Percentiles rank a stretch among this genome's conserved stretches.
phyloP scores from a whole-genome alignment of 1,284 basidiomycete species.

The Microbotryum intermedium region DNA sequence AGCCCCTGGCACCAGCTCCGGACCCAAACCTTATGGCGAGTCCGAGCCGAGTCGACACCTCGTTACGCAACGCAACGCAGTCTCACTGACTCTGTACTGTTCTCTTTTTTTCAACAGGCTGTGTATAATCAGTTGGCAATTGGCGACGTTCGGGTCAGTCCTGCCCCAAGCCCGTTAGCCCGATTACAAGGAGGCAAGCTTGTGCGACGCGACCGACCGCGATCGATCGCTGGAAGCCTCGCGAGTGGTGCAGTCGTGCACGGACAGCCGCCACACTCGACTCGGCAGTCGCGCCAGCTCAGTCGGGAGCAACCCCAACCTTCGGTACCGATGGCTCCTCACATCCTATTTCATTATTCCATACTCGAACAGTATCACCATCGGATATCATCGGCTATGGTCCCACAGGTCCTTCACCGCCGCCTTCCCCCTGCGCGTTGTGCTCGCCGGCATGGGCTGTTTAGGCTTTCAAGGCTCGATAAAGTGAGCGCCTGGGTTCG shows the following conservation, averaged over 20 bases:
- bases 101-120: constrained; percentile 37
- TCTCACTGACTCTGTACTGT: neutral
- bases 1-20: constrained; percentile 47
- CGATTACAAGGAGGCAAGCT: no score
- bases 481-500: constrained; percentile 40
- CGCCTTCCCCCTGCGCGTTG: constrained; percentile 48
- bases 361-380: constrained; percentile 49
- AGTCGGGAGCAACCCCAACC: neutral
- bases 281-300: neutral
- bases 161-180: no score
- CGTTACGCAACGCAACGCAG: neutral
- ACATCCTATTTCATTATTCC: neutral
- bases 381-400: constrained; percentile 68
- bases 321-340: neutral
- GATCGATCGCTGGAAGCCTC: no score
- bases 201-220: no score
- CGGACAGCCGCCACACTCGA: no score
- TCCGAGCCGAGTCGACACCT: no score
- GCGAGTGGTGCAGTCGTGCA: no score
- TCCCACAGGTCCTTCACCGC: constrained; percentile 64
- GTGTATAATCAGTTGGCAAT: constrained; percentile 55
- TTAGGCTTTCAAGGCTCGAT: constrained; percentile 61
- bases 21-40: constrained; percentile 44
- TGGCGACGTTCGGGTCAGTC: constrained; percentile 59
- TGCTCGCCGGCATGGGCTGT: constrained; percentile 57